A percentile compares a stretch with the other conserved stretches of the same genome.
Conservation (phyloP, 352 stramenopile genomes). For the Paralagenidium karlingii region DNA sequence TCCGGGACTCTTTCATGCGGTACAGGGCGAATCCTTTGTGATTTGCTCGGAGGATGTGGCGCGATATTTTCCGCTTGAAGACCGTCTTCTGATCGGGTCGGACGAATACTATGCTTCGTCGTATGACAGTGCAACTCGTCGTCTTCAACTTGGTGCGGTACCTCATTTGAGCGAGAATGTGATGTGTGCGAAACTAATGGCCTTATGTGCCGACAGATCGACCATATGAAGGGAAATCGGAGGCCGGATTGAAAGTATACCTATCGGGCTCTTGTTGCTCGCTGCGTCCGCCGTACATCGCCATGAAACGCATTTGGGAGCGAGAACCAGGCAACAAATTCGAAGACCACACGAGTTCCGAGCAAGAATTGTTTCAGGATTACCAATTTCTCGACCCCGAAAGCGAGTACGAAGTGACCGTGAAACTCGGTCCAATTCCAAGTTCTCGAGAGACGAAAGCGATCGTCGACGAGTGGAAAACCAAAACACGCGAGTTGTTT, state of each 20-base stretch:
- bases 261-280: conserved; percentile 24
- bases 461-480: conserved; percentile 55
- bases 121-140: conserved; percentile 22
- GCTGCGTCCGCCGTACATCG: conserved; percentile 39
- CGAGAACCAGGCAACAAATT: conserved; percentile 73
- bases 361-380: conserved; percentile 72
- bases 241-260: conserved; percentile 29
- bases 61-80: conserved; percentile 45
- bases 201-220: conserved; percentile 23
- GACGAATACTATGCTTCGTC: conserved; percentile 30
- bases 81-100: conserved; percentile 38
- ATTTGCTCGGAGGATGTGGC: conserved; percentile 28
- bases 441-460: conserved; percentile 22
- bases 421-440: conserved; percentile 53
- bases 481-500: conserved; percentile 29
- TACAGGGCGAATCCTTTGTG: conserved; percentile 16
- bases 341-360: conserved; percentile 37
- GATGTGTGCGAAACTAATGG: background rate
- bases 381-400: conserved; percentile 76
- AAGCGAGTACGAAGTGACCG: conserved; percentile 54
- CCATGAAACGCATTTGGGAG: conserved; percentile 51
- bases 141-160: conserved; percentile 26
- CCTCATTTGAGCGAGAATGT: background rate
- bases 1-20: conserved; percentile 30
- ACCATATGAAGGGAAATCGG: conserved; percentile 32